A percentile compares a stretch with the other conserved stretches of the same genome.
Evolutionary conservation across 768 basidiomycete species (phyloP).

Genomic region (Guyanaporus albipodus): DNA sequence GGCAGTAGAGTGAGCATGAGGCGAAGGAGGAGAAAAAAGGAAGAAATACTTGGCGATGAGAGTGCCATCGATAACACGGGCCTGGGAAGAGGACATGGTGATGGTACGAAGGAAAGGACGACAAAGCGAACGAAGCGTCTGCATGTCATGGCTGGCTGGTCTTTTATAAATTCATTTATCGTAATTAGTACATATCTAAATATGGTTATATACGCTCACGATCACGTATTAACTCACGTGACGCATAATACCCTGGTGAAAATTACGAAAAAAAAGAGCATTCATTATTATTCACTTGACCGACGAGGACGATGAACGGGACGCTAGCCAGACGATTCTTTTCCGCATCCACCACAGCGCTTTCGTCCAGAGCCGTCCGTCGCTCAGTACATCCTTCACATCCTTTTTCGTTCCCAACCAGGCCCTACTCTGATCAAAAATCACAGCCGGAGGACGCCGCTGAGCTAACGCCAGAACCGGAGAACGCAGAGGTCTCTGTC

Average conservation of each 20-base stretch:
- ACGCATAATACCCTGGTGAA: not conserved
- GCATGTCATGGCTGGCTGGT: slow-evolving; percentile 13
- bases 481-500: slow-evolving; percentile 27
- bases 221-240: slow-evolving; percentile 21
- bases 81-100: slow-evolving; percentile 40
- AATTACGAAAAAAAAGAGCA: not conserved
- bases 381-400: slow-evolving; percentile 33
- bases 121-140: not conserved
- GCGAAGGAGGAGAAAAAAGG: slow-evolving; percentile 2
- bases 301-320: slow-evolving; percentile 42
- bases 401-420: slow-evolving; percentile 24
- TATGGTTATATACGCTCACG: not conserved
- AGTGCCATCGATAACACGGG: slow-evolving; percentile 77
- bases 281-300: not conserved
- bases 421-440: slow-evolving; percentile 62
- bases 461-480: slow-evolving; percentile 15
- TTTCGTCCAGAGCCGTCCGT: slow-evolving; percentile 47
- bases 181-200: not conserved
- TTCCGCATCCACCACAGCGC: slow-evolving; percentile 56
- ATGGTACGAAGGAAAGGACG: slow-evolving; percentile 21
- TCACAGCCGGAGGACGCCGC: slow-evolving; percentile 13
- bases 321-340: slow-evolving; percentile 48
- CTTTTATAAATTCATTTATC: not conserved
- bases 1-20: slow-evolving; percentile 7
- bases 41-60: slow-evolving; percentile 74